Evolutionary conservation across 2,329 filamentous ascomycete genomes (phyloP), one percentile per base, ranked within the genome.

Genomic region (Allantophomopsis lycopodina): DNA sequence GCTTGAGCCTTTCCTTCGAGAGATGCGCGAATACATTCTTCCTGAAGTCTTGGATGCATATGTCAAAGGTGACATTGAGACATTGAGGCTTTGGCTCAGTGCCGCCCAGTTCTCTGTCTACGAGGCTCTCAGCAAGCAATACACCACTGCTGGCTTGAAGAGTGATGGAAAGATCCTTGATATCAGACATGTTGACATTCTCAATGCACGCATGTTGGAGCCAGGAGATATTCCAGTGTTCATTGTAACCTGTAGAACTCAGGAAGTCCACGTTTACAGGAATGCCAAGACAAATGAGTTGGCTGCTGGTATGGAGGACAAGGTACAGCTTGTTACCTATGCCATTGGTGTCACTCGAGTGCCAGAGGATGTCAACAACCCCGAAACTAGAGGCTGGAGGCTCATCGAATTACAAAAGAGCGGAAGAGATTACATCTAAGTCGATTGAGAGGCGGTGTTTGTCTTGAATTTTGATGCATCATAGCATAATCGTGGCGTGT

Each of bases 331-430:
- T 50, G 91, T 98, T 49, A 96, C 91, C 2, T 98, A 98, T 56
- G 91, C 89, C 46, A 96, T 98, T 50, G 91, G 91, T 52, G 83
- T 98, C 44, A 98, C 91, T 3, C 73, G 91, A 48, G 78, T 94
- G 44, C 80, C 91, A 2, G 91, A 98, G 57, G 91, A 98, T 51
- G 89, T 96, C 50, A 89, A 80, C 68, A 96, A 98, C 60, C 84
- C 87, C 2, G 91, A 98, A 66, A 98, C 91, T 10, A 75, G 88
- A 55, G 91, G 91, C 23, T 98, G 91, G 91, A 80, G 89, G 54
- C 68, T 98, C 60, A 96, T 98, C 56, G 91, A 98, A 66, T 77
- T 98, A 68, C 91, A 98, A 63, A 98, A 98, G 79, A 93, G 86
- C 60, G 89, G 84, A 41, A 77, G 91, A 55, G 91, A 98, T 64